Base-by-base conservation (phyloP, 2,329 filamentous ascomycete genomes). In the Colletotrichum shisoi region DNA sequence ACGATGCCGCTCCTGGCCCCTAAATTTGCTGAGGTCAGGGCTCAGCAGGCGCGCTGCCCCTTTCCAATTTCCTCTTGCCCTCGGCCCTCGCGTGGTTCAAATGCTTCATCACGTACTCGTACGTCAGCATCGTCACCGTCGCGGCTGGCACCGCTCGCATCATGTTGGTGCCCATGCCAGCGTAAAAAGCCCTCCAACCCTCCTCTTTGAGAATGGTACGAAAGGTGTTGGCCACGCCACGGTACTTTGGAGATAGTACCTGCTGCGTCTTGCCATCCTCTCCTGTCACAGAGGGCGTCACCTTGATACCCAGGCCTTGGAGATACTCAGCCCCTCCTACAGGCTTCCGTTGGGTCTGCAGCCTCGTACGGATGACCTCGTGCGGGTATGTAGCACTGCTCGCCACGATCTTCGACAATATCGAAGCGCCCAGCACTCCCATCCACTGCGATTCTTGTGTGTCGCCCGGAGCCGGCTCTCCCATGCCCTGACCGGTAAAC, bases 361-460 rank as follows among this genome's bases (percentile, higher is more conserved):
- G 81, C 67, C 95, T 86, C 57, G 95, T 99, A 51, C 95, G 89
- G 58, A 99, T 89, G 19, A 99, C 95, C 79, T 99, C 95, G 76
- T 99, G 95, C 1, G 95, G 95, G 76, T 99, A 99, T 19, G 95
- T 99, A 9, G 94, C 92, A 56, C 92, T 95, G 76, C 94, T 97
- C 40, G 95, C 95, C 74, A 95, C 89, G 56, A 97, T 87, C 80
- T 99, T 99, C 80, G 93, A 97, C 58, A 99, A 79, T 70, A 98
- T 93, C 13, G 94, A 97, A 42, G 95, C 94, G 13, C 89, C 88
- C 11, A 96, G 84, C 67, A 98, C 92, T 44, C 94, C 94, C 53
- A 91, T 71, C 87, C 92, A 95, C 71, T 97, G 91, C 3, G 87
- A 85, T 60, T 88, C 85, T 31, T 87, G 80, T 54, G 80, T 80